These are phyloP conservation scores for Cryptosporidium parvum DNA, from an alignment of 169 alveolate genomes.

Conservation along the genomic window DNA sequence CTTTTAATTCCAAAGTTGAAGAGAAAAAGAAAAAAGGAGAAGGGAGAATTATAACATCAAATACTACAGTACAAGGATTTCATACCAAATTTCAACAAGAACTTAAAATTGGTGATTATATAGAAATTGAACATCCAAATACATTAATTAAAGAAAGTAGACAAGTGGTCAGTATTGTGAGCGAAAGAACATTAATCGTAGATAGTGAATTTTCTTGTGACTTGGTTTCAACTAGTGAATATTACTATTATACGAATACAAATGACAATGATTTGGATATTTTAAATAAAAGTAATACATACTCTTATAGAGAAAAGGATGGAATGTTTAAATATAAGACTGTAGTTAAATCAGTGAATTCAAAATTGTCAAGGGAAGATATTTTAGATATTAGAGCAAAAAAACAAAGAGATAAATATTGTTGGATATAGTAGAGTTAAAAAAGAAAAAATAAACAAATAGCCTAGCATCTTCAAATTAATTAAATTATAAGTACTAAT, in stretches of 20 bases:
- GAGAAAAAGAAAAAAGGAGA: constrained; percentile 64
- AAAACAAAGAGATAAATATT: constrained; percentile 83
- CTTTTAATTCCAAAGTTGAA: not conserved
- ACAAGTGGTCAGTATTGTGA: constrained; percentile 34
- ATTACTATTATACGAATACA: constrained; percentile 18
- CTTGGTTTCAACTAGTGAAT: constrained; percentile 77
- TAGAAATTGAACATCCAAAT: constrained; percentile 76
- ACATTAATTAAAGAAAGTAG: constrained; percentile 73
- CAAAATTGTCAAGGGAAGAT: constrained; percentile 81
- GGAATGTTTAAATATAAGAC: constrained; percentile 80
- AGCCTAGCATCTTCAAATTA: not conserved
- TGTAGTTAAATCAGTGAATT: constrained; percentile 33
- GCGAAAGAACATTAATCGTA: constrained; percentile 77
- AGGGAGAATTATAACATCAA: constrained; percentile 78
- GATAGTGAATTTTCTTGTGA: constrained; percentile 75
- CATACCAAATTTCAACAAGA: constrained; percentile 80
- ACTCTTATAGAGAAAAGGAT: constrained; percentile 78
- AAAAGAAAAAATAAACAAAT: not conserved
- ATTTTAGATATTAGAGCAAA: constrained; percentile 79
- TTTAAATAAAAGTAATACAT: constrained; percentile 21
- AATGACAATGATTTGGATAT: constrained; percentile 30
- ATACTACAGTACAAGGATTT: constrained; percentile 78
- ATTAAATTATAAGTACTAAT: not conserved
- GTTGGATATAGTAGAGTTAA: constrained; percentile 78
- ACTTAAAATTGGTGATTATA: constrained; percentile 76